A percentile compares a stretch with the other conserved stretches of the same genome.
These are phyloP conservation scores for Xeromyces bisporus DNA, from an alignment of 495 filamentous ascomycete genomes.

Conservation along the genomic window DNA sequence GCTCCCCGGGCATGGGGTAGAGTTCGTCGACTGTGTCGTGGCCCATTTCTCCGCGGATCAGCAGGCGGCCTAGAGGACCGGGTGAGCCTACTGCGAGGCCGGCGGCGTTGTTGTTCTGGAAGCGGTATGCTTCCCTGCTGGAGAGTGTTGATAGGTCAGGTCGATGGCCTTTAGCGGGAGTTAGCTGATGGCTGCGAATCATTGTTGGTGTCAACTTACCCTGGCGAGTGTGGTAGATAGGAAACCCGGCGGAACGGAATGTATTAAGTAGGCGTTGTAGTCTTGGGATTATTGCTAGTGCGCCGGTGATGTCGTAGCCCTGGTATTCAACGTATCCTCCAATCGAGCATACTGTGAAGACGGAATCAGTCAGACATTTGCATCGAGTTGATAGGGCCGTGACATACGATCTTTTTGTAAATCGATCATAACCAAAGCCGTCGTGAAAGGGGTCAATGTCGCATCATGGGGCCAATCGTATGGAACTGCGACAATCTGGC, in stretches of 20 bases:
- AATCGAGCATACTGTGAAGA: slow-evolving; percentile 35
- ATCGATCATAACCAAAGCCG: slow-evolving; percentile 52
- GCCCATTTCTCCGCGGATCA: slow-evolving; percentile 47
- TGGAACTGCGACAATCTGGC: slow-evolving; percentile 31
- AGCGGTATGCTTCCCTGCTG: slow-evolving; percentile 36
- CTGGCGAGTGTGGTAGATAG: slow-evolving; percentile 52
- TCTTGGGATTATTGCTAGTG: slow-evolving; percentile 38
- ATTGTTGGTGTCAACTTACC: slow-evolving; percentile 16
- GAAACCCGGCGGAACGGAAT: slow-evolving; percentile 40
- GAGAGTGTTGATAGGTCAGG: slow-evolving; percentile 43
- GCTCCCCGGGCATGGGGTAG: slow-evolving; percentile 35
- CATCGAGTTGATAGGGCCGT: no score
- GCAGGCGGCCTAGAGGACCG: slow-evolving; percentile 44
- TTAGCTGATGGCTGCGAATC: no score
- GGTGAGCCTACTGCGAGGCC: slow-evolving; percentile 41
- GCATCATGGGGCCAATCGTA: slow-evolving; percentile 50
- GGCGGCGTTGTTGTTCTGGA: slow-evolving; percentile 36
- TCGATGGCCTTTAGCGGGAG: slow-evolving; percentile 32
- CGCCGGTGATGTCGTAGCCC: slow-evolving; percentile 37
- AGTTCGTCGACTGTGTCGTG: slow-evolving; percentile 47
- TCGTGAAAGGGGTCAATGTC: slow-evolving; percentile 37
- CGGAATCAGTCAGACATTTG: no score
- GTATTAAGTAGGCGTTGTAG: slow-evolving; percentile 35
- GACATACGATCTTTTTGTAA: slow-evolving; percentile 55
- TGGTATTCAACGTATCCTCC: slow-evolving; percentile 44